These are phyloP conservation scores for Sugiyamaella americana DNA, from an alignment of 805 yeast genomes.

Conservation along the genomic window DNA sequence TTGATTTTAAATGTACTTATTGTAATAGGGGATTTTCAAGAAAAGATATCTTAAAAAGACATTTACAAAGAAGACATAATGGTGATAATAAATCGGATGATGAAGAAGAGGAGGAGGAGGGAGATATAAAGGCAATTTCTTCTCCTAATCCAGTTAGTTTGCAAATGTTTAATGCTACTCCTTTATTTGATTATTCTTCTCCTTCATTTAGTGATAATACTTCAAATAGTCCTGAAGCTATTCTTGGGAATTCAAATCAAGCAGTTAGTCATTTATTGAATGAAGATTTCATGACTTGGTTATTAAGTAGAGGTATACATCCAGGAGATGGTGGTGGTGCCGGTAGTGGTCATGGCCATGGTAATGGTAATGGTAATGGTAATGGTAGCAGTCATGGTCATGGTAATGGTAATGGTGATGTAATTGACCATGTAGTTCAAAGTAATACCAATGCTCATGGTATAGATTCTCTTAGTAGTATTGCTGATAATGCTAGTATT, in stretches of 20 bases:
- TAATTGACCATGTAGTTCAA: no score
- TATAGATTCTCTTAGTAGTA: no score
- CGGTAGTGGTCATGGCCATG: no score
- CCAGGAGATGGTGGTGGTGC: not conserved
- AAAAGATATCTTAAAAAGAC: slow-evolving; percentile 20
- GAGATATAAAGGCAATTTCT: no score
- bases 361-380: no score
- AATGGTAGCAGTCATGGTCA: no score
- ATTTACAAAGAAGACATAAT: slow-evolving; percentile 15
- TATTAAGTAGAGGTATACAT: slow-evolving; percentile 4
- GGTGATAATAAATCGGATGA: no score
- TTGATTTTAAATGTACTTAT: slow-evolving; percentile 12
- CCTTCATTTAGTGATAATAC: slow-evolving; percentile 17
- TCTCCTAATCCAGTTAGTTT: no score
- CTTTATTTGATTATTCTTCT: slow-evolving; percentile 5
- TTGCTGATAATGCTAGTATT: no score
- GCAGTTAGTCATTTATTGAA: slow-evolving; percentile 19
- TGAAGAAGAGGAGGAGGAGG: no score
- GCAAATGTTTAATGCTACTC: no score
- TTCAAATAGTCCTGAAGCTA: slow-evolving; percentile 16
- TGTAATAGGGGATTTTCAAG: slow-evolving; percentile 18
- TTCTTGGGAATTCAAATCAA: slow-evolving; percentile 20
- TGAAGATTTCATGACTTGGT: slow-evolving; percentile 23
- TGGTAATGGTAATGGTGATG: not conserved
- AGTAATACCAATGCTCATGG: no score